Percentiles rank a stretch among this genome's conserved stretches.
These are phyloP conservation scores for Chlorella sp. DNA, from an alignment of 139 green algal species.

Conservation along the genomic window DNA sequence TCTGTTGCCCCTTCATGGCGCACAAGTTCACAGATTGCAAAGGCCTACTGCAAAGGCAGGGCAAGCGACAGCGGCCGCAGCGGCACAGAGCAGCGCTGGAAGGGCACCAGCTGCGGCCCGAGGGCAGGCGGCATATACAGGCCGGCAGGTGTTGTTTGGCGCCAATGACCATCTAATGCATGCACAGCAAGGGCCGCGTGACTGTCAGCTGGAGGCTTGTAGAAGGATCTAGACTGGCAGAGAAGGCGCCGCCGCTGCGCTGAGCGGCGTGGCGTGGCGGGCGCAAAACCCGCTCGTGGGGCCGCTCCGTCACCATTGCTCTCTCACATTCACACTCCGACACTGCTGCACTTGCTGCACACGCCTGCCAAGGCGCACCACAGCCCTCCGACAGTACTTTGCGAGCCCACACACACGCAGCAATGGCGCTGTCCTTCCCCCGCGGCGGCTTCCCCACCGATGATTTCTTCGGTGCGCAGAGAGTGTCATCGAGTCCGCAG, in stretches of 20 bases:
- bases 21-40: too few relatives aligned
- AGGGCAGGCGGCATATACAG: too few relatives aligned
- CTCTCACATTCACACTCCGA: neutral
- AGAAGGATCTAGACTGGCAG: neutral
- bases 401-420: neutral
- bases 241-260: neutral
- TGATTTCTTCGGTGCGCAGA: slow-evolving; percentile 6
- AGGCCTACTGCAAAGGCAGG: too few relatives aligned
- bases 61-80: too few relatives aligned
- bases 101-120: too few relatives aligned
- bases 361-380: neutral
- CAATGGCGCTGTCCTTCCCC: slow-evolving; percentile 17
- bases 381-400: too few relatives aligned
- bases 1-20: too few relatives aligned
- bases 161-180: too few relatives aligned
- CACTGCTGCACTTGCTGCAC: neutral
- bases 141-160: too few relatives aligned
- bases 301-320: neutral
- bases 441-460: neutral
- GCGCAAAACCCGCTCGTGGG: neutral
- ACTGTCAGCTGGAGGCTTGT: neutral
- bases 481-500: too few relatives aligned
- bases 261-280: neutral
- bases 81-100: too few relatives aligned
- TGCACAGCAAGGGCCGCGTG: too few relatives aligned